Evolutionary conservation across 345 rosid species (phyloP).

Genomic region (Firmiana major): DNA sequence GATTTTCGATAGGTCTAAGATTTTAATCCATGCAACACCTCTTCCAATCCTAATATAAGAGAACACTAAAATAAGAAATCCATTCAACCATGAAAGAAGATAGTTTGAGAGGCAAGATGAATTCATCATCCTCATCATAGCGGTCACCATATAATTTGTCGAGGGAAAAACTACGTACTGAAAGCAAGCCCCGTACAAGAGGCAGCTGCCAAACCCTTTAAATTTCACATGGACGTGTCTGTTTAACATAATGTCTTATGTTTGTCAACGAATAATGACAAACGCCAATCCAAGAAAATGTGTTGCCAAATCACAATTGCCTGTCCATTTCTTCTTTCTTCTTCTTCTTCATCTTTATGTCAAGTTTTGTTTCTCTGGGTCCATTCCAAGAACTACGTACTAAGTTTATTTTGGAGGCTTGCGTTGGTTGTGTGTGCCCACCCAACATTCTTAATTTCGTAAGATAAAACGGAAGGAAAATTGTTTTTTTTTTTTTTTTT

Average conservation of each 20-base stretch:
- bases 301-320: not conserved
- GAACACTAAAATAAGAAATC: no score
- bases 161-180: not conserved
- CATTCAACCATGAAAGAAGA: not conserved
- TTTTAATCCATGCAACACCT: no score
- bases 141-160: not conserved
- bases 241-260: not conserved
- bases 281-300: not conserved
- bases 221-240: slow-evolving; percentile 22
- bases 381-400: not conserved
- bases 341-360: not conserved
- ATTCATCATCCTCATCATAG: not conserved
- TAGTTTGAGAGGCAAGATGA: not conserved
- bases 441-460: not conserved
- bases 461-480: not conserved
- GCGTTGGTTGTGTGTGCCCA: no score
- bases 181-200: slow-evolving; percentile 13
- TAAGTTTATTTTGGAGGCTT: no score
- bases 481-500: no score
- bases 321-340: not conserved
- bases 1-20: no score
- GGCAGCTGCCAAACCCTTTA: not conserved
- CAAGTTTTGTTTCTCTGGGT: not conserved
- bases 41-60: no score
- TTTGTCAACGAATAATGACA: not conserved